phyloP scores from a whole-genome alignment of 2,329 filamentous ascomycete genomes.

The Whalleya microplaca region DNA sequence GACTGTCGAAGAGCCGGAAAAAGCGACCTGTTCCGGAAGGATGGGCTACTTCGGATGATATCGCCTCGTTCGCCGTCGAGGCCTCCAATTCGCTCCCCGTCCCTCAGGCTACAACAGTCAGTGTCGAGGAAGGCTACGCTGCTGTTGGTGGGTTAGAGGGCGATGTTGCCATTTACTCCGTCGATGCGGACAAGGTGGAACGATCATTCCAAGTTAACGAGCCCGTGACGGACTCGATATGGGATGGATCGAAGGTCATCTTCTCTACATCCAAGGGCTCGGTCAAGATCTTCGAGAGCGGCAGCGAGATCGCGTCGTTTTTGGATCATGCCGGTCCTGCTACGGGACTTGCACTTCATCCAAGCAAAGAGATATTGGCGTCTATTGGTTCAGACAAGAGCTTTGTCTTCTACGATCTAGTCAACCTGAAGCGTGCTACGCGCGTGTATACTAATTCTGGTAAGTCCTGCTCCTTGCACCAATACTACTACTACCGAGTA shows the following conservation, averaged over 20 bases:
- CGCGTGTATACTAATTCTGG: slow-evolving; percentile 81
- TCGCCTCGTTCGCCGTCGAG: slow-evolving; percentile 55
- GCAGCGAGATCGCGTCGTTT: slow-evolving; percentile 69
- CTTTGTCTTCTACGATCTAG: slow-evolving; percentile 85
- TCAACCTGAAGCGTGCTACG: slow-evolving; percentile 67
- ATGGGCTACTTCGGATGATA: slow-evolving; percentile 78
- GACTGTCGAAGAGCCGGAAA: slow-evolving; percentile 84
- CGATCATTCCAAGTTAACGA: slow-evolving; percentile 68
- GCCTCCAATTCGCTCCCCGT: slow-evolving; percentile 53
- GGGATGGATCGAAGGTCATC: slow-evolving; percentile 70
- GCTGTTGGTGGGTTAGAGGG: slow-evolving; percentile 78
- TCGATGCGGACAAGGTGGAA: slow-evolving; percentile 69
- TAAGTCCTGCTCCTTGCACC: slow-evolving; percentile 50
- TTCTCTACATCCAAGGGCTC: slow-evolving; percentile 75
- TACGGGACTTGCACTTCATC: slow-evolving; percentile 79
- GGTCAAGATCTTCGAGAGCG: slow-evolving; percentile 79
- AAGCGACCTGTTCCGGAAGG: slow-evolving; percentile 84
- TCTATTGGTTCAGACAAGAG: slow-evolving; percentile 92
- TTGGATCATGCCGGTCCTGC: slow-evolving; percentile 82
- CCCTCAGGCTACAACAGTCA: slow-evolving; percentile 53
- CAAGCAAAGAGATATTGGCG: slow-evolving; percentile 79
- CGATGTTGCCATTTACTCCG: slow-evolving; percentile 74
- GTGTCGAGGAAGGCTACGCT: slow-evolving; percentile 63
- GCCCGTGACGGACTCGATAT: slow-evolving; percentile 67
- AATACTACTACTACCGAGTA: neutral